phyloP scores from a whole-genome alignment of 2,329 filamentous ascomycete genomes.

The Cytospora chrysosperma region DNA sequence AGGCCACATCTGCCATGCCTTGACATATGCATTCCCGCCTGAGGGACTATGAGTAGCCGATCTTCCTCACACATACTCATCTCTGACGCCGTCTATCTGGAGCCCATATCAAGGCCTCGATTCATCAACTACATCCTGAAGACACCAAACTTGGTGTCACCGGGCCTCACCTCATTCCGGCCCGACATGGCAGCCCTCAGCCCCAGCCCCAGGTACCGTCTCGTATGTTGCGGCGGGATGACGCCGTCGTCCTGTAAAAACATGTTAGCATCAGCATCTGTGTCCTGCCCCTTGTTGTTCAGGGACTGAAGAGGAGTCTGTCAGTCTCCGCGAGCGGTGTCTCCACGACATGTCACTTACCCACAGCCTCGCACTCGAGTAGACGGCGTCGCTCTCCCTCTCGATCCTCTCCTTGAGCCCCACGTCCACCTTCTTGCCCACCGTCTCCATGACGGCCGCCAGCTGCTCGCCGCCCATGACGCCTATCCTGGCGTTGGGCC shows the following conservation, averaged over 20 bases:
- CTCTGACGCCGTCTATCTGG: not conserved
- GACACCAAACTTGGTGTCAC: slow-evolving; percentile 72
- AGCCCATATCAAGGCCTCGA: not conserved
- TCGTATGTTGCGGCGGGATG: slow-evolving; percentile 74
- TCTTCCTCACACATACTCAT: not conserved
- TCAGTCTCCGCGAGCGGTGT: too few relatives aligned
- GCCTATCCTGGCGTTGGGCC: slow-evolving; percentile 93
- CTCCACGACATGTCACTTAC: slow-evolving; percentile 48
- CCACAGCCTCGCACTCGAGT: slow-evolving; percentile 87
- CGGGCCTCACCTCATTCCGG: slow-evolving; percentile 58
- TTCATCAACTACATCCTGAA: slow-evolving; percentile 68
- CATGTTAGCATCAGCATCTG: slow-evolving; percentile 4
- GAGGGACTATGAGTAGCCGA: too few relatives aligned
- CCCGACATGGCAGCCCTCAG: slow-evolving; percentile 70
- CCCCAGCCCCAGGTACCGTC: slow-evolving; percentile 70
- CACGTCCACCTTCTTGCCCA: slow-evolving; percentile 79
- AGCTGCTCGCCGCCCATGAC: slow-evolving; percentile 97
- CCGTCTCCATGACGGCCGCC: slow-evolving; percentile 88
- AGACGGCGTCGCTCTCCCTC: slow-evolving; percentile 82
- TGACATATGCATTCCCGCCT: too few relatives aligned
- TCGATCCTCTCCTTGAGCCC: slow-evolving; percentile 83
- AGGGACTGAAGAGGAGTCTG: not conserved
- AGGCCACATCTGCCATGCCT: too few relatives aligned
- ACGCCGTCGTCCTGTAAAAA: slow-evolving; percentile 67
- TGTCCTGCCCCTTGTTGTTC: not conserved